phyloP scores from a whole-genome alignment of 192 early-diverging fungal genomes.

The Coemansia sp. region DNA sequence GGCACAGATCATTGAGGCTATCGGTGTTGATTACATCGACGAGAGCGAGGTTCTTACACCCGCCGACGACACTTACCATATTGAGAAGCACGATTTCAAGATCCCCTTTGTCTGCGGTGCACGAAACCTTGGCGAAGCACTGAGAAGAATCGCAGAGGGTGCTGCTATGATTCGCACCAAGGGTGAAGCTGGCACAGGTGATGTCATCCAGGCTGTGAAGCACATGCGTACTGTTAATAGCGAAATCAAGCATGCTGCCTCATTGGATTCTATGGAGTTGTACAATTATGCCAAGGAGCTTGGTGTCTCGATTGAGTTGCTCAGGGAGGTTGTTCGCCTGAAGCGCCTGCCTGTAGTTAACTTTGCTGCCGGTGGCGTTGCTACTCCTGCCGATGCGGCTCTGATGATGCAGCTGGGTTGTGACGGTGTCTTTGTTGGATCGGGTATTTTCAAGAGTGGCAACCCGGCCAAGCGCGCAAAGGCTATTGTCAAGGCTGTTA shows the following conservation, averaged over 20 bases:
- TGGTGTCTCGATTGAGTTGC: conserved; percentile 83
- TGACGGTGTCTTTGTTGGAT: conserved; percentile 98
- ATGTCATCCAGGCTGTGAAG: conserved; percentile 94
- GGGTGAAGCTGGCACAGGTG: conserved; percentile 97
- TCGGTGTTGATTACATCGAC: conserved; percentile 96
- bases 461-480: conserved; percentile 92
- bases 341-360: conserved; percentile 95
- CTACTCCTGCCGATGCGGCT: conserved; percentile 97
- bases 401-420: conserved; percentile 99
- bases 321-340: conserved; percentile 81
- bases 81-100: conserved; percentile 88
- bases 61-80: conserved; percentile 93
- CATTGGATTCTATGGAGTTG: conserved; percentile 84
- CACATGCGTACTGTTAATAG: conserved; percentile 83
- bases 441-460: conserved; percentile 94
- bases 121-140: conserved; percentile 94
- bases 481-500: conserved; percentile 95
- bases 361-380: conserved; percentile 97
- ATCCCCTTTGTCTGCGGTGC: conserved; percentile 93
- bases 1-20: conserved; percentile 90
- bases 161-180: conserved; percentile 98
- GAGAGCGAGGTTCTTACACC: conserved; percentile 94
- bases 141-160: conserved; percentile 93
- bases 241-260: conserved; percentile 82
- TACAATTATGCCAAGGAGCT: conserved; percentile 96